phyloP scores from a whole-genome alignment of 768 basidiomycete species.

The Obba rivulosa region DNA sequence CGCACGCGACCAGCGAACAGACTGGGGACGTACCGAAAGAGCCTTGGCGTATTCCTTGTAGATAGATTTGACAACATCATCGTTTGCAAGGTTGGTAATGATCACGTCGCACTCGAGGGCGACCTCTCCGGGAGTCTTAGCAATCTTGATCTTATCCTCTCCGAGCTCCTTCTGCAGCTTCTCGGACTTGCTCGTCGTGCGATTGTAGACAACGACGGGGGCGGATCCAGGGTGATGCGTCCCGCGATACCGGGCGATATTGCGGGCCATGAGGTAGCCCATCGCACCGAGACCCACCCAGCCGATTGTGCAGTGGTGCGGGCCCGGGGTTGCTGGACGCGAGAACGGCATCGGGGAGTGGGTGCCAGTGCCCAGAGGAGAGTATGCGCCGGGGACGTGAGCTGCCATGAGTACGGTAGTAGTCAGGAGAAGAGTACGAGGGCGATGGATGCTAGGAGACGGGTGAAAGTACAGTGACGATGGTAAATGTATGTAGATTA shows the following conservation, averaged over 20 bases:
- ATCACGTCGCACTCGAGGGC: slow-evolving; percentile 68
- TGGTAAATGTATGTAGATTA: too few relatives aligned
- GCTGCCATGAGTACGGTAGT: too few relatives aligned
- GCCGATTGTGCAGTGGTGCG: slow-evolving; percentile 37
- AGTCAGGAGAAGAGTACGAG: too few relatives aligned
- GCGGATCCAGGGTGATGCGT: slow-evolving; percentile 30
- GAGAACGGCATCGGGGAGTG: slow-evolving; percentile 41
- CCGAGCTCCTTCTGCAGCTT: slow-evolving; percentile 54
- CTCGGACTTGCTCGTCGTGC: slow-evolving; percentile 57
- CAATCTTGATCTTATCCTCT: slow-evolving; percentile 46
- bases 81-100: slow-evolving; percentile 68
- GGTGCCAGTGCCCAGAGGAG: not conserved
- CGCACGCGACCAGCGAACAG: not conserved
- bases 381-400: too few relatives aligned
- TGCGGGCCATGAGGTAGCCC: slow-evolving; percentile 74
- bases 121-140: slow-evolving; percentile 51
- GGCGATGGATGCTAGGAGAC: too few relatives aligned
- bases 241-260: slow-evolving; percentile 56
- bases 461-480: too few relatives aligned
- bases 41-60: slow-evolving; percentile 57
- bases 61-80: slow-evolving; percentile 59
- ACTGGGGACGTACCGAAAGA: slow-evolving; percentile 40
- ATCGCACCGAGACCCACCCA: slow-evolving; percentile 57
- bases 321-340: slow-evolving; percentile 49
- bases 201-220: slow-evolving; percentile 73